Evolutionary conservation across 2,329 filamentous ascomycete genomes (phyloP), one percentile per base, ranked within the genome.

Genomic region (Corinectria fuckeliana): DNA sequence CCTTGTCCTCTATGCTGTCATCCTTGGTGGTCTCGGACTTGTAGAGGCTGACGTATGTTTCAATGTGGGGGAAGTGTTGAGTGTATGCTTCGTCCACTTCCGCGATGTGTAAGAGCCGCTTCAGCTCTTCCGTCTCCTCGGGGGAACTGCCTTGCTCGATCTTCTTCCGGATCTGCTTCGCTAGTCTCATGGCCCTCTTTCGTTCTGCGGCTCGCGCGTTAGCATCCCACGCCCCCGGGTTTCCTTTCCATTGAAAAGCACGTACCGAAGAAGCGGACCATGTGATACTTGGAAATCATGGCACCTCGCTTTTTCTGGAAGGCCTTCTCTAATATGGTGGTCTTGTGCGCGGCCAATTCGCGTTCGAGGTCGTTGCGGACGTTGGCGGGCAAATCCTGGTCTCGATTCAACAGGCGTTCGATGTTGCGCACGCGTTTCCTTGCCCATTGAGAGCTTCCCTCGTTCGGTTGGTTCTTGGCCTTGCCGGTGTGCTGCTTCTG

Each of bases 241-340:
- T n/a, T 30, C 5, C 9, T 8, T 38, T 20, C n/a, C 7, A 36
- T 30, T 18, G 14, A 4, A 38, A 20, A 28, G 4, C 10, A 69
- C 83, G 50, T 80, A 91, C 91, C 91, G 75, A 94, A 94, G 73
- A 95, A 95, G 25, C 91, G 82, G 50, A 94, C 86, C 85, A 92
- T 93, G 74, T 94, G 91, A 69, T 93, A 95, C 74, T 88, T 90
- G 50, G 81, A 81, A 62, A 93, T 92, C 85, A 93, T 91, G 59
- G 86, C 82, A 67, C 82, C 83, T 65, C 86, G 83, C 71, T 82
- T 82, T 76, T 87, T 88, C 68, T 87, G 86, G 58, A 82, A 81
- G 59, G 85, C 79, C 47, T 84, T 81, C 62, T 85, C 81, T 4
- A 76, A 80, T 58, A 93, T 80, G 69, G 91, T 88, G 63, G 85